These are phyloP conservation scores for Begonia fuchsioides DNA, from an alignment of 306 rosid genomes.

Conservation along the genomic window DNA sequence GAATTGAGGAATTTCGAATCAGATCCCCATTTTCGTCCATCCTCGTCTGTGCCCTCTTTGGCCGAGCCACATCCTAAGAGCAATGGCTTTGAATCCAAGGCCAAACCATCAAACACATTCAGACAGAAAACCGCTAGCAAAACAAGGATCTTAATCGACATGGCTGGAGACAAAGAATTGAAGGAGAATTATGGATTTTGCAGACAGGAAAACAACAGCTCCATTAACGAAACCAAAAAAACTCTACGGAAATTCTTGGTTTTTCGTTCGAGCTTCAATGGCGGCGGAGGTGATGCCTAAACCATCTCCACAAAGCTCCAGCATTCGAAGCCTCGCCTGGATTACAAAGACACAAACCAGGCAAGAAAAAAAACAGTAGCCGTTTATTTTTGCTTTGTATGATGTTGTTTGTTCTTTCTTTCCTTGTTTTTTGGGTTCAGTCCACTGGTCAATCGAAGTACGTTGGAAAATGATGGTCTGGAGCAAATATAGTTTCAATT, in stretches of 20 bases:
- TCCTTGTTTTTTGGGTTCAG: slow-evolving; percentile 11
- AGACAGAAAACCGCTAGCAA: slow-evolving; percentile 6
- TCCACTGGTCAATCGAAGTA: not conserved
- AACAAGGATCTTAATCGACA: slow-evolving; percentile 13
- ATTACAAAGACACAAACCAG: slow-evolving; percentile 20
- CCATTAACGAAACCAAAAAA: slow-evolving; percentile 5
- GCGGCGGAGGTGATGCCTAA: slow-evolving; percentile 6
- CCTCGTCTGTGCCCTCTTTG: slow-evolving; percentile 13
- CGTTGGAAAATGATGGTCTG: slow-evolving; percentile 13
- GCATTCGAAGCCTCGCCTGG: slow-evolving; percentile 23
- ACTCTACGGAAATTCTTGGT: not conserved
- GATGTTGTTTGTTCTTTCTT: slow-evolving; percentile 1
- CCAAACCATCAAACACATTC: slow-evolving; percentile 1
- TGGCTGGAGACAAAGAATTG: slow-evolving; percentile 6
- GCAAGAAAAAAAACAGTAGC: slow-evolving; percentile 12
- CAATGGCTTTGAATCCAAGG: slow-evolving; percentile 9
- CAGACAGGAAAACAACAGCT: slow-evolving; percentile 34
- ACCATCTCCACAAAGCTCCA: slow-evolving; percentile 11
- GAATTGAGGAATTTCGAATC: slow-evolving; percentile 17
- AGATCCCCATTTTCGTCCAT: slow-evolving; percentile 25
- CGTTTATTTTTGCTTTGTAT: not conserved
- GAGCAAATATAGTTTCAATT: slow-evolving; percentile 6
- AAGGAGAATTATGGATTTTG: slow-evolving; percentile 8
- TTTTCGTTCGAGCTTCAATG: slow-evolving; percentile 3
- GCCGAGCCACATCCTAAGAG: slow-evolving; percentile 23